phyloP scores from a whole-genome alignment of 2,329 filamentous ascomycete genomes.

The Colletotrichum tofieldiae region DNA sequence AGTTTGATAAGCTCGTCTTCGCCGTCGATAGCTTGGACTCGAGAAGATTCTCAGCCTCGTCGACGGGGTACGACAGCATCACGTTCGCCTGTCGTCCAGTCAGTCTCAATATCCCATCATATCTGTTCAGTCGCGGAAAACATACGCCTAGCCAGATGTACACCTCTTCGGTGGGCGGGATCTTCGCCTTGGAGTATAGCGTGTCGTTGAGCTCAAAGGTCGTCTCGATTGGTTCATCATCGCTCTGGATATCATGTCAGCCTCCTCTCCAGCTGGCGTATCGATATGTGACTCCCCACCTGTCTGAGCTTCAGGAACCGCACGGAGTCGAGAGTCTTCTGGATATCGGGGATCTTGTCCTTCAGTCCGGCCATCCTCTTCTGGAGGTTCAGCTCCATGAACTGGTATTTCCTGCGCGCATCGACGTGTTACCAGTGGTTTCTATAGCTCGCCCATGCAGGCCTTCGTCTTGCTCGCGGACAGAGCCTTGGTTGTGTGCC shows the following conservation, averaged over 20 bases:
- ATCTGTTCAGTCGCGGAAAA: slow-evolving; percentile 39
- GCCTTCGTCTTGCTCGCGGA: background rate
- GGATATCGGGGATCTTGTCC: slow-evolving; percentile 97
- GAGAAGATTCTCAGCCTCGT: slow-evolving; percentile 87
- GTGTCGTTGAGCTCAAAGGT: slow-evolving; percentile 98
- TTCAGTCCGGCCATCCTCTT: slow-evolving; percentile 84
- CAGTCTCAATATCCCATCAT: slow-evolving; percentile 41
- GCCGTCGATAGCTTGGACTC: slow-evolving; percentile 84
- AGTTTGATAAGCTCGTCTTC: slow-evolving; percentile 85
- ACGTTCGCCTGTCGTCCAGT: slow-evolving; percentile 81
- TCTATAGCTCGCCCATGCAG: background rate
- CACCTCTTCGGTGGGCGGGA: slow-evolving; percentile 89
- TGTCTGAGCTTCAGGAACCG: slow-evolving; percentile 85
- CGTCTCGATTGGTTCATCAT: slow-evolving; percentile 83
- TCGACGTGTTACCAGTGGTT: slow-evolving; percentile 36
- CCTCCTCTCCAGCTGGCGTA: background rate
- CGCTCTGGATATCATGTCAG: slow-evolving; percentile 54
- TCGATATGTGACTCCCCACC: slow-evolving; percentile 59
- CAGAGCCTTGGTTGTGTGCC: background rate
- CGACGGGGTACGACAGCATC: slow-evolving; percentile 94
- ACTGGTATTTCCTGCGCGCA: slow-evolving; percentile 91
- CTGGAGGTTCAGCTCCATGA: slow-evolving; percentile 97
- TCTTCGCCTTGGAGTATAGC: slow-evolving; percentile 88
- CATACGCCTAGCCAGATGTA: slow-evolving; percentile 95
- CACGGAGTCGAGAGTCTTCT: slow-evolving; percentile 95